Percentiles rank a stretch among this genome's conserved stretches.
phyloP scores from a whole-genome alignment of 768 basidiomycete species.

The Tulasnella sp. region DNA sequence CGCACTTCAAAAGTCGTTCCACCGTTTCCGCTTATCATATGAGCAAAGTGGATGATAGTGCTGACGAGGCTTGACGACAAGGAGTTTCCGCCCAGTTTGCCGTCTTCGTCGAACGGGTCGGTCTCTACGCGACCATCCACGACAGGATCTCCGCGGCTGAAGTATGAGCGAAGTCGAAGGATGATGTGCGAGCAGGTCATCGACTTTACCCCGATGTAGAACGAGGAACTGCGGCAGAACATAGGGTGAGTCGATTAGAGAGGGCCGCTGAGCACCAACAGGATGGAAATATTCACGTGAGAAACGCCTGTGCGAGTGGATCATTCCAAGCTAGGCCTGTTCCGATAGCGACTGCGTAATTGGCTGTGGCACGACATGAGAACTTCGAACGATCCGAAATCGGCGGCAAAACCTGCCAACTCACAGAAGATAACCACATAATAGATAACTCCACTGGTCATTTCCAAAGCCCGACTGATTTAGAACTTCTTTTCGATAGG shows the following conservation, averaged over 20 bases:
- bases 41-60: not conserved
- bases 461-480: not conserved
- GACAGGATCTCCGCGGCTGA: not conserved
- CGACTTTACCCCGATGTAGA: not conserved
- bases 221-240: not conserved
- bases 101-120: not conserved
- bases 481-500: not conserved
- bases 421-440: not conserved
- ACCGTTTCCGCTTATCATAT: not conserved
- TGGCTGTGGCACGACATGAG: not conserved
- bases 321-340: not conserved
- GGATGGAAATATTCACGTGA: not conserved
- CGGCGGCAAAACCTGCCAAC: not conserved
- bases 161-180: not conserved
- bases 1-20: not conserved
- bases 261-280: not conserved
- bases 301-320: not conserved
- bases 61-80: not conserved
- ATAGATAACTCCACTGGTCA: not conserved
- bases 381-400: not conserved
- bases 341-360: not conserved
- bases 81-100: not conserved
- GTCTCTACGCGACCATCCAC: not conserved
- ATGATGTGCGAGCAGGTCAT: not conserved
- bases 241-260: too few species aligned